Conservation (phyloP, 2,329 filamentous ascomycete genomes). For the Tolypocladium album region DNA sequence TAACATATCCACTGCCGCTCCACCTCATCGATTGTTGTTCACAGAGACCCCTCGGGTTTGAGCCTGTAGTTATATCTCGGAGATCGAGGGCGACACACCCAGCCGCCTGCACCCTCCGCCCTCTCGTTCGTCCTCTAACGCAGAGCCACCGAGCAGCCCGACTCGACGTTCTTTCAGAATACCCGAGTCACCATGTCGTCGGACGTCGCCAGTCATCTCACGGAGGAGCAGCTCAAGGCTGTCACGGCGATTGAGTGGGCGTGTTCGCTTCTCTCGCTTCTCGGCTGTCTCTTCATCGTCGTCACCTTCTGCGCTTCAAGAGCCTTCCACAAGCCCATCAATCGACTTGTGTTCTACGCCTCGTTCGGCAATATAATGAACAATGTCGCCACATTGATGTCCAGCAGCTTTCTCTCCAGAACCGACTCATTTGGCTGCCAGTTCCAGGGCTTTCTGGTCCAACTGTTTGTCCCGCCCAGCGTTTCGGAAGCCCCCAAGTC, state of each 20-base stretch:
- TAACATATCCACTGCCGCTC: not conserved
- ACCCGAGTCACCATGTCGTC: not conserved
- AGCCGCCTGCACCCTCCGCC: not conserved
- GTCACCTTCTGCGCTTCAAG: slow-evolving; percentile 56
- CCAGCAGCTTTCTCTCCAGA: slow-evolving; percentile 44
- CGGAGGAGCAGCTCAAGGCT: slow-evolving; percentile 32
- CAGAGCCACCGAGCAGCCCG: not conserved
- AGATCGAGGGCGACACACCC: not conserved
- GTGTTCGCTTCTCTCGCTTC: slow-evolving; percentile 59
- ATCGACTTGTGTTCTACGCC: slow-evolving; percentile 74
- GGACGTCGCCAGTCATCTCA: not conserved
- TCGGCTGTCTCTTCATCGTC: slow-evolving; percentile 63
- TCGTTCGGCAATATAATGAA: slow-evolving; percentile 71
- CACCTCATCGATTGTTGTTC: not conserved
- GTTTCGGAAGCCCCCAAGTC: not conserved
- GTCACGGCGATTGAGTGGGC: slow-evolving; percentile 55
- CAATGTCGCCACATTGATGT: slow-evolving; percentile 68
- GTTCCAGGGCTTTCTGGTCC: slow-evolving; percentile 69
- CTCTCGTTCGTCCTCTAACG: not conserved
- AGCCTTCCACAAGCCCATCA: slow-evolving; percentile 77
- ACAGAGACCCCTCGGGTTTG: not conserved
- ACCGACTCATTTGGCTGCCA: slow-evolving; percentile 48
- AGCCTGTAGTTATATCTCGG: not conserved
- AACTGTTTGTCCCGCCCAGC: slow-evolving; percentile 49
- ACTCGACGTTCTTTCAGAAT: not conserved